phyloP scores from a whole-genome alignment of 495 filamentous ascomycete species.

The Penicillium pancosmium region DNA sequence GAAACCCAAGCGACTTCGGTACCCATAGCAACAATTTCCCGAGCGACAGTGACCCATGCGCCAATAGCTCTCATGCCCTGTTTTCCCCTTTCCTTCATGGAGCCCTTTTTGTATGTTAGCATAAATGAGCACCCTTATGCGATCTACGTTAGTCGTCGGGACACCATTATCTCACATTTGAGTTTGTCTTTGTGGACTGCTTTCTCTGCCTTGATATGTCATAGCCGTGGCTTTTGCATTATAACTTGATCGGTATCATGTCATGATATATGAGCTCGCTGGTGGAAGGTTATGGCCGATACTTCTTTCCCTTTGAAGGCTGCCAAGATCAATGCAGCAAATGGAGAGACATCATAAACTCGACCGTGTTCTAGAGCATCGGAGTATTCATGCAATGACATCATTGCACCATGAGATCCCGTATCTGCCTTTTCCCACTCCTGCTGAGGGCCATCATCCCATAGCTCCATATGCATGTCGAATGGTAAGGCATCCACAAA shows the following conservation, averaged over 20 bases:
- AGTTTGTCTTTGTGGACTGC: no score
- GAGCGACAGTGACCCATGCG: background rate
- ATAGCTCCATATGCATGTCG: slow-evolving; percentile 39
- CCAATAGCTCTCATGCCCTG: background rate
- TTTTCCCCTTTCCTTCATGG: background rate
- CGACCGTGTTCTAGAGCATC: slow-evolving; percentile 26
- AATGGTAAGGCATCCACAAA: slow-evolving; percentile 41
- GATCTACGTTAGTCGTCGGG: background rate
- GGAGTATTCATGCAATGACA: slow-evolving; percentile 35
- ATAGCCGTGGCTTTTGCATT: background rate
- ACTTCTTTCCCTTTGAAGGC: slow-evolving; percentile 32
- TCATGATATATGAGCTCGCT: slow-evolving; percentile 6
- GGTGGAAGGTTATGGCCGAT: slow-evolving; percentile 19
- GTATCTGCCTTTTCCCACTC: slow-evolving; percentile 18
- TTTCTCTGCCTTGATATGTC: background rate
- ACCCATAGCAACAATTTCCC: background rate
- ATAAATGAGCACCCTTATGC: background rate
- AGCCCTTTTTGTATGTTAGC: background rate
- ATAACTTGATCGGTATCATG: background rate
- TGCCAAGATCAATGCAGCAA: slow-evolving; percentile 32
- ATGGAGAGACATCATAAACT: slow-evolving; percentile 22
- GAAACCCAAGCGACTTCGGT: background rate
- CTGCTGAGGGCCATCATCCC: slow-evolving; percentile 34
- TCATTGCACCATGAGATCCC: slow-evolving; percentile 18
- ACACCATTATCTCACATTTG: background rate